Base-by-base conservation (phyloP, 2,329 filamentous ascomycete genomes). In the Penicillium sp. region DNA sequence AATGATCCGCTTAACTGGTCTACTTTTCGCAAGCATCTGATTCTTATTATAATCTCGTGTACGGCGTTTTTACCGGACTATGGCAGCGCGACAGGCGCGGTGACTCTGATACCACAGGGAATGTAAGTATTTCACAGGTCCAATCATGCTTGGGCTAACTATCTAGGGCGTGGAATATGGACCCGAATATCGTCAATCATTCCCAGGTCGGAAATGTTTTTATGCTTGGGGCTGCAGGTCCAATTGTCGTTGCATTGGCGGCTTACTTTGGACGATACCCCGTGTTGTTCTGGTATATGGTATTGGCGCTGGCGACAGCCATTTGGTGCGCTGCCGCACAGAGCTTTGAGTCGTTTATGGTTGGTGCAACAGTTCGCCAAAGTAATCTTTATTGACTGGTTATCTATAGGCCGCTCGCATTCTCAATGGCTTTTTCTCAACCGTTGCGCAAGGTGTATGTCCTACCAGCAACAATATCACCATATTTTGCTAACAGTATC, bases 221-320 rank as follows among this genome's bases (percentile, higher is more conserved):
- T 50, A 66, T 67, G 62, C 48, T 70, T 1, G 69, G 69, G 2
- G 60, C 62, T 1, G 65, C 64, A 11, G 67, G 67, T 8, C 39
- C 68, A 6, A 50, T 68, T 16, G 57, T 63, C 7, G 66, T 70
- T n/a, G 59, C 57, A 17, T 47, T 70, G 0, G 55, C 62, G 4
- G 62, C 61, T 9, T 71, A 66, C 44, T 68, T 69, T 42, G 69
- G 69, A 3, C 66, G 69, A 15, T 56, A 65, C 4, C 68, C 69
- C 0, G 59, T 71, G 3, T 55, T 70, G 9, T 67, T 70, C 50
- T 64, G 57, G 48, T 70, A 64, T 36, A 50, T 57, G 10, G 32
- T 67, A 3, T 35, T 62, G 3, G 62, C 62, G 3, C 39, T 65
- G 1, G 59, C 54, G 8, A 69, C 65, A 0, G 59, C 62, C 3